Evolutionary conservation across 805 yeast genomes (phyloP).

Genomic region (Yarrowia bubula): DNA sequence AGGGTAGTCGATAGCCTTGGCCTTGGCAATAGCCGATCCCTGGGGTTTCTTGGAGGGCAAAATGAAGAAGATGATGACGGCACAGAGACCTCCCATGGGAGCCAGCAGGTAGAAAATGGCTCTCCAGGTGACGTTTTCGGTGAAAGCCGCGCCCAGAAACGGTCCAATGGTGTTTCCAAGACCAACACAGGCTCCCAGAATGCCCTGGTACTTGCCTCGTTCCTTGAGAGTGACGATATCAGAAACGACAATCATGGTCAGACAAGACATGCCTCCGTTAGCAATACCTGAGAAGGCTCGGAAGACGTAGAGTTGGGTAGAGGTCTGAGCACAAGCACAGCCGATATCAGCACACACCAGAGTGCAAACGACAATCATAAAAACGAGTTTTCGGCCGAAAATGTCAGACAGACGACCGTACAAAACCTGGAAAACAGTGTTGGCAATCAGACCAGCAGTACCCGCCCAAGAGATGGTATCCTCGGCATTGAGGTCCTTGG

Average conservation of each 20-base stretch:
- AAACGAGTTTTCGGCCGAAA: slow-evolving; percentile 50
- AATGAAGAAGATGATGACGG: slow-evolving; percentile 35
- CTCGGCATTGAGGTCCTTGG: slow-evolving; percentile 47
- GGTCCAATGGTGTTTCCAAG: slow-evolving; percentile 56
- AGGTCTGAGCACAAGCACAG: slow-evolving; percentile 52
- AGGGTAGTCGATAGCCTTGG: slow-evolving; percentile 49
- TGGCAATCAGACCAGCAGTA: slow-evolving; percentile 52
- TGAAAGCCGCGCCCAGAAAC: slow-evolving; percentile 51
- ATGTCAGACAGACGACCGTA: slow-evolving; percentile 57
- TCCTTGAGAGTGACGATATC: slow-evolving; percentile 54
- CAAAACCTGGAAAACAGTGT: slow-evolving; percentile 51
- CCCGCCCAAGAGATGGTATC: slow-evolving; percentile 60
- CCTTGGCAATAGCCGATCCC: slow-evolving; percentile 42
- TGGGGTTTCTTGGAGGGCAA: slow-evolving; percentile 42
- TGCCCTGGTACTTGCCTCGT: slow-evolving; percentile 59
- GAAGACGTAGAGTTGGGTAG: slow-evolving; percentile 50
- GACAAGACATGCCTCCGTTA: slow-evolving; percentile 51
- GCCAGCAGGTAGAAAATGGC: slow-evolving; percentile 49
- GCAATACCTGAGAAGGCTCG: slow-evolving; percentile 59
- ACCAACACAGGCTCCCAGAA: slow-evolving; percentile 51
- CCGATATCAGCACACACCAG: slow-evolving; percentile 49
- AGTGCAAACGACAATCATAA: slow-evolving; percentile 44
- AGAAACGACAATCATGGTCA: slow-evolving; percentile 53
- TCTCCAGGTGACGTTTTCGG: slow-evolving; percentile 49
- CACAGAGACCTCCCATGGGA: slow-evolving; percentile 43